Evolutionary conservation across 2,329 filamentous ascomycete genomes (phyloP), one percentile per base, ranked within the genome.

Genomic region (Paramyrothecium sp.): DNA sequence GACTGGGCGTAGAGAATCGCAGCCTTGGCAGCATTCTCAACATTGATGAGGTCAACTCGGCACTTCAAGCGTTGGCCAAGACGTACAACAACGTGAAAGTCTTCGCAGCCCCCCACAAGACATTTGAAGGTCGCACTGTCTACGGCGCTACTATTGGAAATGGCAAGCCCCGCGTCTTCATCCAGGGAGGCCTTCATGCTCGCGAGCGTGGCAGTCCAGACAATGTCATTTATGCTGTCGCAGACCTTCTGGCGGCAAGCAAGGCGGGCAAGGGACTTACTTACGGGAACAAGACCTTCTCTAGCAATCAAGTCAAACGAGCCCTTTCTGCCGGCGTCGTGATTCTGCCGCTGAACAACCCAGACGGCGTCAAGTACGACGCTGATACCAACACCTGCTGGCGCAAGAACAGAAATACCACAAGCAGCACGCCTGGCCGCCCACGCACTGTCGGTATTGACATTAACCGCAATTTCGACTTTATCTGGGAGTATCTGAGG

Each of bases 191-290:
- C 22, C 77, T 85, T 50, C 84, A 86, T 62, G 81, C 84, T 8
- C 80, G 84, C 21, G 84, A 87, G 69, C 79, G 84, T 10, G 83
- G 83, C 22, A 80, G 78, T 0, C 76, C 83, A 0, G 84, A 87
- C 64, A 75, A 81, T 57, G 72, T 86, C 17, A 69, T 86, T 49
- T 85, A 85, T 72, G 85, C 83, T 70, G 73, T 85, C 26, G 72
- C 81, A 0, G 84, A 87, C 64, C 73, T 87, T 3, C 75, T 87
- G 3, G 76, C 77, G 49, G 84, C 84, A 19, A 75, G 80, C 61
- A 76, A 79, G 63, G 70, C 75, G 26, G 74, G 76, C 21, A 74
- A 71, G 3, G 83, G 82, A 7, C 65, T 87, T 11, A 74, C 70
- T 2, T 87, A 83, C 61, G 83, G 82, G 47, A 72, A 70, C 54